Base-by-base conservation (phyloP, 495 filamentous ascomycete species). In the Penicillium lividum region DNA sequence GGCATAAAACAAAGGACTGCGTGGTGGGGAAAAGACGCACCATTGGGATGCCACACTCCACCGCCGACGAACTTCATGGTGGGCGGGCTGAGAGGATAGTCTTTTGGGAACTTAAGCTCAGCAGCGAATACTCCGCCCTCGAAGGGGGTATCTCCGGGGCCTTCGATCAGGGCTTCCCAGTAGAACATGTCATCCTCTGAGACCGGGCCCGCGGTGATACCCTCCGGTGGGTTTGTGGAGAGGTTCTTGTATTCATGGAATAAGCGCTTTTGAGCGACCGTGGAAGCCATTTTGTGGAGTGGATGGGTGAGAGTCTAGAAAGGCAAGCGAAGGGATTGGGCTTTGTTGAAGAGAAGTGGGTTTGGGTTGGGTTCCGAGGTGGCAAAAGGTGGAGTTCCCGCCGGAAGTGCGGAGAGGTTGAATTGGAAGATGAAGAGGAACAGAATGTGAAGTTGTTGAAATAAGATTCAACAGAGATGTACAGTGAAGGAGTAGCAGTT, bases 101-200 rank as follows among this genome's bases (percentile, higher is more conserved):
- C 94, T 64, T 89, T 92, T 5, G 94, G 95, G 69, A 99, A 99
- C 68, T 88, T 90, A 43, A 99, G 82, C 73, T 95, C 90, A 7
- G 94, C 93, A 33, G 92, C 90, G 72, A 98, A 99, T 22, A 98
- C 78, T 42, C 94, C 94, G 57, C 92, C 87, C 73, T 97, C 95
- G 68, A 97, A 99, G 3, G 94, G 94, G 3, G 95, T 99, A 54
- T 87, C 94, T 55, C 93, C 91, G 7, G 95, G 94, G 0, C 94
- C 94, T 75, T 96, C 89, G 64, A 99, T 97, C 55, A 98, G 77
- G 3, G 92, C 93, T 79, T 99, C 94, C 94, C 94, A 99, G 71
- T 90, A 79, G 68, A 96, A 91, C 68, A 98, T 88, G 79, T 99
- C 91, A 74, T 96, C 93, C 80, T 99, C 94, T 56, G 84, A 87